These are phyloP conservation scores for Paramecium pentaurelia DNA, from an alignment of 73 alveolate genomes.

Conservation along the genomic window DNA sequence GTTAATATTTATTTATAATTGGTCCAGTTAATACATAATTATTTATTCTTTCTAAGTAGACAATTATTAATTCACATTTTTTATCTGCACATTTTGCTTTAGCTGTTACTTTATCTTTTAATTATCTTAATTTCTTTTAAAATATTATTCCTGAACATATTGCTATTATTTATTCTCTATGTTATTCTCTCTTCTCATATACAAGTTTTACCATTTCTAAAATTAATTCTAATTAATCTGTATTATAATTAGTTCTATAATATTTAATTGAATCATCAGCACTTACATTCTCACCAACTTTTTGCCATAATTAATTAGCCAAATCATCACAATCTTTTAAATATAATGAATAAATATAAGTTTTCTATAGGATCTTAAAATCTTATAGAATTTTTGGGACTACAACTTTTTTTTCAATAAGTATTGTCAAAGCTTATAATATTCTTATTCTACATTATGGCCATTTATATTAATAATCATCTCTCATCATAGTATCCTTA, in stretches of 20 bases:
- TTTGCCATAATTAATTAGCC: background rate
- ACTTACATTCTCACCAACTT: background rate
- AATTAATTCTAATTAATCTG: background rate
- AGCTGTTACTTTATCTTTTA: background rate
- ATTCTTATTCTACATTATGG: background rate
- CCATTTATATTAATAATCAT: background rate
- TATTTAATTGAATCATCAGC: background rate
- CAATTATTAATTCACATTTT: background rate
- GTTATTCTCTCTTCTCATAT: background rate
- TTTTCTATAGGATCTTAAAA: background rate
- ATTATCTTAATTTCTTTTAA: background rate
- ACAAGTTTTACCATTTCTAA: background rate
- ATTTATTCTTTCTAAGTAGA: background rate
- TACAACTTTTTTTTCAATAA: background rate
- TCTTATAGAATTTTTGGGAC: background rate
- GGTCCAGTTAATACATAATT: background rate
- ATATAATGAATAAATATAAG: background rate
- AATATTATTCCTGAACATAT: background rate
- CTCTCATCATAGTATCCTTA: background rate
- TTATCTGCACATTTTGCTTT: background rate
- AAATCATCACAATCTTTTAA: background rate
- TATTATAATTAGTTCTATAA: background rate
- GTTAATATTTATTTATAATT: background rate
- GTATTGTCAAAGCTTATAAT: background rate
- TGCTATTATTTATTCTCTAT: background rate